Conservation (phyloP, 2,329 filamentous ascomycete genomes). For the Monilinia fructicola region DNA sequence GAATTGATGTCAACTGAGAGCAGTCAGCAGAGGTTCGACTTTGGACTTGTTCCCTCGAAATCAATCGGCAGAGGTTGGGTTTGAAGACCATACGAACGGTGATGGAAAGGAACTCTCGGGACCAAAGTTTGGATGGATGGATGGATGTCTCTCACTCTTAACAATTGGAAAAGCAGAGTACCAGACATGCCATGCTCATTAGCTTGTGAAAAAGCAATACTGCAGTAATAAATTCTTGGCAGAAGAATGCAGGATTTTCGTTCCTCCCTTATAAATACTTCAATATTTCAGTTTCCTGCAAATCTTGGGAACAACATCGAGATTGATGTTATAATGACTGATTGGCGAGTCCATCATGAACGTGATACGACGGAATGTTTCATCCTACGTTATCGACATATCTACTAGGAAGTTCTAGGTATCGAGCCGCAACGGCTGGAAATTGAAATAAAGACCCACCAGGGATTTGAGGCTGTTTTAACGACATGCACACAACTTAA, state of each 20-base stretch:
- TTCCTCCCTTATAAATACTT: not conserved
- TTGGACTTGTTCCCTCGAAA: no score
- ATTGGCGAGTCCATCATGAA: not conserved
- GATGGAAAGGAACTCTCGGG: not conserved
- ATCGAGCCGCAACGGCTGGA: not conserved
- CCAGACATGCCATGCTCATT: no score
- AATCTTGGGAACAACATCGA: not conserved
- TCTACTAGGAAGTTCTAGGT: not conserved
- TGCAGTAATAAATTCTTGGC: not conserved
- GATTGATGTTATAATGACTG: not conserved
- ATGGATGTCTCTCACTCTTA: no score
- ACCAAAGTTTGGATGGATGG: not conserved
- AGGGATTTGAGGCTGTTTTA: not conserved
- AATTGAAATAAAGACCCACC: not conserved
- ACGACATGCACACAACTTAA: slow-evolving; percentile 8
- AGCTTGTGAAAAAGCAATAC: not conserved
- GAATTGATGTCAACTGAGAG: not conserved
- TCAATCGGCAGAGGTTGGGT: not conserved
- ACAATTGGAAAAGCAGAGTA: no score
- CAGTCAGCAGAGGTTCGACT: no score
- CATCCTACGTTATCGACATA: not conserved
- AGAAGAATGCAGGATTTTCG: not conserved
- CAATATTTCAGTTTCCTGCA: no score
- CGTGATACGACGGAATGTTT: not conserved
- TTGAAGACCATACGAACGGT: not conserved